A percentile compares a stretch with the other conserved stretches of the same genome.
Conservation (phyloP, 2,329 filamentous ascomycete species). For the Pseudopyricularia cyperi region DNA sequence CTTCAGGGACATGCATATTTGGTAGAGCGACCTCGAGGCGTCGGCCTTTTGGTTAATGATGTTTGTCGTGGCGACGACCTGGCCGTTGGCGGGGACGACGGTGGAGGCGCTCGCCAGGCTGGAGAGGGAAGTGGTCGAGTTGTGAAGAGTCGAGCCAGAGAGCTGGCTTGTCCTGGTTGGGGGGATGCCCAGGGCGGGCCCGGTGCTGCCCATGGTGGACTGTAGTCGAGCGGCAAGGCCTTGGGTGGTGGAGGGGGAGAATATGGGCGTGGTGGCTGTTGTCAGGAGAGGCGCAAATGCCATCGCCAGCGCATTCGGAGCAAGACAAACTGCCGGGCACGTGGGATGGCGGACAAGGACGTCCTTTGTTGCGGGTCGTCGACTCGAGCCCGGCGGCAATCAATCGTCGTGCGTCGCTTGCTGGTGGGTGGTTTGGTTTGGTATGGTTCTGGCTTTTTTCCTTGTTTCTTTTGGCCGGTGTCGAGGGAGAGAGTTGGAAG, state of each 20-base stretch:
- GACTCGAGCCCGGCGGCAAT: background rate
- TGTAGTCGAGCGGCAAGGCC: slow-evolving; percentile 29
- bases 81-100: slow-evolving; percentile 33
- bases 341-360: background rate
- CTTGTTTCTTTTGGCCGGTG: too few relatives aligned
- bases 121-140: slow-evolving; percentile 37
- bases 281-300: slow-evolving; percentile 46
- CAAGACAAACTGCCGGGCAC: background rate
- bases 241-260: slow-evolving; percentile 33
- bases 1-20: slow-evolving; percentile 81
- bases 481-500: background rate
- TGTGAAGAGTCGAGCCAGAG: slow-evolving; percentile 45
- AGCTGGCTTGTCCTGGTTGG: slow-evolving; percentile 44
- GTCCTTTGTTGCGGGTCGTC: background rate
- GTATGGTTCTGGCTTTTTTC: background rate
- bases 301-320: slow-evolving; percentile 37
- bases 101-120: slow-evolving; percentile 33
- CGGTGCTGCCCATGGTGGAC: slow-evolving; percentile 36
- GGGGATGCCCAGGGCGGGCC: slow-evolving; percentile 18
- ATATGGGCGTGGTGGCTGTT: slow-evolving; percentile 45
- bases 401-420: background rate
- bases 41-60: slow-evolving; percentile 97
- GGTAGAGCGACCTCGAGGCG: slow-evolving; percentile 81
- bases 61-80: slow-evolving; percentile 69
- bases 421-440: too few relatives aligned